Conservation (phyloP, 2,329 filamentous ascomycete genomes). For the Epichloe typhina region DNA sequence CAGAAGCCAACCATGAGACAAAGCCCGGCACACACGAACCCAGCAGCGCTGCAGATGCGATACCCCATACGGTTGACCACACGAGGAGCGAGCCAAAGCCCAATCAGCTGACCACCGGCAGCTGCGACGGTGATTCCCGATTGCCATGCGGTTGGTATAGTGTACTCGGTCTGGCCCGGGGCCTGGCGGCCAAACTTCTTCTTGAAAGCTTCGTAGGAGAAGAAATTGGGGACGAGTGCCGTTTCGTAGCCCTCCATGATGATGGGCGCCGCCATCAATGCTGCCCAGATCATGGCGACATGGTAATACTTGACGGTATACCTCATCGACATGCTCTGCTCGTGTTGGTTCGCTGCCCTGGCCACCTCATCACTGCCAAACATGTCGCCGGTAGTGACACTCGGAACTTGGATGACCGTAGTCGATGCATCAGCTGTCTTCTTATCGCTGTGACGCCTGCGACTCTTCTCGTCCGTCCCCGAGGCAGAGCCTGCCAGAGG, state of each 20-base stretch:
- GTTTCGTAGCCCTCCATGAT: constrained; percentile 23
- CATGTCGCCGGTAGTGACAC: constrained; percentile 1
- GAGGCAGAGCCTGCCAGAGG: no score
- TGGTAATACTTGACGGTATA: constrained; percentile 8
- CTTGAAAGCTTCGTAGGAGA: constrained; percentile 7
- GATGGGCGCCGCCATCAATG: constrained; percentile 15
- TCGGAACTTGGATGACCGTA: not conserved
- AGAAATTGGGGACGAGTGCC: constrained; percentile 12
- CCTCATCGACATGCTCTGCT: constrained; percentile 8
- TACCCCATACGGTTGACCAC: constrained; percentile 7
- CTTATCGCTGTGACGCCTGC: not conserved
- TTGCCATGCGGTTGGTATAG: constrained; percentile 7
- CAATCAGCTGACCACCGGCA: constrained; percentile 7
- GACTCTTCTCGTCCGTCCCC: not conserved
- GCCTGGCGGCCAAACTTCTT: constrained; percentile 1
- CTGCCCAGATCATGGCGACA: constrained; percentile 8
- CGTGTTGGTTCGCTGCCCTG: constrained; percentile 6
- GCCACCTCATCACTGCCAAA: constrained; percentile 7
- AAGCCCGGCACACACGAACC: constrained; percentile 23
- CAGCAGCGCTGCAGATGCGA: constrained; percentile 13
- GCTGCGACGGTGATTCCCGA: constrained; percentile 7
- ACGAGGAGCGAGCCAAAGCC: constrained; percentile 8
- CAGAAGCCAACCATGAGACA: constrained; percentile 14
- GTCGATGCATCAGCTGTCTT: not conserved
- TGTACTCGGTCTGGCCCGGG: not conserved